Evolutionary conservation across 352 stramenopile genomes (phyloP).

Genomic region (Pythium myriotylum): DNA sequence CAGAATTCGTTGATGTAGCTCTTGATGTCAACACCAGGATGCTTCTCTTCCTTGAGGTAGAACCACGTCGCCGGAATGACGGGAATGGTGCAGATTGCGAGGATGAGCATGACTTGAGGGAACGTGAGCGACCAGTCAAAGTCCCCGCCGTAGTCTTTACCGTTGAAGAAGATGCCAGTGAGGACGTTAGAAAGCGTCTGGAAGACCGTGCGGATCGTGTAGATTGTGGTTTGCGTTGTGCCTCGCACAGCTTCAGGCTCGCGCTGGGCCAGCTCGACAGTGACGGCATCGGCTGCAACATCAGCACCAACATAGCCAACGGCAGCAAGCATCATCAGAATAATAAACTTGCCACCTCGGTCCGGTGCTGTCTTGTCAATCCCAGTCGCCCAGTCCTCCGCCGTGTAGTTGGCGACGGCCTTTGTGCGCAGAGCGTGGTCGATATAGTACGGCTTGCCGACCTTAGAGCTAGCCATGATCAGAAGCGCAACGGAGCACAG

Average conservation of each 20-base stretch:
- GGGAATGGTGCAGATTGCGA: constrained; percentile 32
- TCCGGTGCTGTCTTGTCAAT: constrained; percentile 23
- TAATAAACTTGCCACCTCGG: constrained; percentile 46
- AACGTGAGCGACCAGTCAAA: constrained; percentile 55
- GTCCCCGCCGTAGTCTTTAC: constrained; percentile 42
- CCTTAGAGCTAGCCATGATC: constrained; percentile 45
- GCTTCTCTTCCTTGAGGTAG: constrained; percentile 29
- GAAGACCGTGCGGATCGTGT: constrained; percentile 47
- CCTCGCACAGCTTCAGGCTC: constrained; percentile 56
- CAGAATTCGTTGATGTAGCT: constrained; percentile 13
- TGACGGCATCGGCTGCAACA: constrained; percentile 52
- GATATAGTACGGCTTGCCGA: constrained; percentile 55
- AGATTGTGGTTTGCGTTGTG: constrained; percentile 59
- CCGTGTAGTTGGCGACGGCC: constrained; percentile 1
- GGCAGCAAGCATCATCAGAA: constrained; percentile 55
- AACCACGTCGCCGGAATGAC: constrained; percentile 26
- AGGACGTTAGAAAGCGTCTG: constrained; percentile 41
- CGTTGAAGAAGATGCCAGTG: constrained; percentile 57
- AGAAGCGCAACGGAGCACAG: constrained; percentile 44
- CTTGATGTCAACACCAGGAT: constrained; percentile 5
- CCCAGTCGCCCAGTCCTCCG: neutral
- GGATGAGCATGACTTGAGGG: constrained; percentile 37
- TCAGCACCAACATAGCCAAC: constrained; percentile 58
- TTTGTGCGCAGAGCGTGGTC: constrained; percentile 26
- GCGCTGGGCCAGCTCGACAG: constrained; percentile 58